Base-by-base conservation (phyloP, 495 filamentous ascomycete genomes). In the Arthonia radiata region DNA sequence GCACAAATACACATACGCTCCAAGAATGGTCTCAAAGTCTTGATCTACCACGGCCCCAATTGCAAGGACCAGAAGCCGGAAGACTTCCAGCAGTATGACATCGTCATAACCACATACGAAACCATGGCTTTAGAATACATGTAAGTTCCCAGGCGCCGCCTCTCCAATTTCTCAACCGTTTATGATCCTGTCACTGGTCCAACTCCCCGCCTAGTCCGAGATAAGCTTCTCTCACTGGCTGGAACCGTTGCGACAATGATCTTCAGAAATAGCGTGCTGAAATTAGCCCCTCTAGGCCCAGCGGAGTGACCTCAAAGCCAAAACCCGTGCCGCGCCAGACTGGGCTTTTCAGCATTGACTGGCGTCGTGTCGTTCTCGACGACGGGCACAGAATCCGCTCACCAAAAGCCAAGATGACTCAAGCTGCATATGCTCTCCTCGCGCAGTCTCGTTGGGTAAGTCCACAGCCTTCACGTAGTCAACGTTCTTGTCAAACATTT, bases 351-450 rank as follows among this genome's bases (percentile, higher is more conserved):
- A 65, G 66, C 0, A 35, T 74, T 3, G 49, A 71, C 2, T 93
- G 79, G 78, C 62, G 71, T 15, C 72, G 82, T 11, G 50, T 92
- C 8, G 71, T 91, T 7, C 54, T 91, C 4, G 81, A 92, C 33
- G 82, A 93, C 53, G 82, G 74, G 0, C 82, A 93, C 40, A 69
- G 52, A 2, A 80, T 92, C 29, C 64, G 81, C 13, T 90, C 89
- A 34, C 67, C 66, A 13, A 58, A 60, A 18, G 72, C 79, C 0
- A 76, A 76, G 37, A 59, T 56, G 3, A 59, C 79, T 0, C 44
- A 67, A 25, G 75, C 79, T 8, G 76, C 68, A 2, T 66, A 54
- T 32, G 52, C 48, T 26, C 42, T 93, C 6, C 42, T 64, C 8
- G 75, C 81, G 0, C 54, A 66, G 22, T 75, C 73, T 16, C 59